Conservation (phyloP, 345 rosid genomes). For the Rhodamnia rubescens region DNA sequence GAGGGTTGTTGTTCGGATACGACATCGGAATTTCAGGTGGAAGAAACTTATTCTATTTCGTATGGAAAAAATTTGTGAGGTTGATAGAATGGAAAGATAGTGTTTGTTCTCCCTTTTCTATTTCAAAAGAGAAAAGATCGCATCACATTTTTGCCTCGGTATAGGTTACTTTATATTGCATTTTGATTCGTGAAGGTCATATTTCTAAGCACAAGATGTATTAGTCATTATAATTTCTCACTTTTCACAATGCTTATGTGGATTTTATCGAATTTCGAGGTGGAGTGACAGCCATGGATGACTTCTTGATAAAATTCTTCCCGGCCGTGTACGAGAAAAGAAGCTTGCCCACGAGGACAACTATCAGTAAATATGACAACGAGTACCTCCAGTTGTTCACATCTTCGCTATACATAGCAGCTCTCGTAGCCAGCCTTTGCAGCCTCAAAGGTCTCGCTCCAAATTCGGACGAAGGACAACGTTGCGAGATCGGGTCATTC, state of each 20-base stretch:
- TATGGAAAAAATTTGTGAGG: background rate
- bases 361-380: slow-evolving; percentile 14
- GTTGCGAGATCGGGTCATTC: background rate
- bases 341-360: slow-evolving; percentile 8
- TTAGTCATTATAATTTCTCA: background rate
- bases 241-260: background rate
- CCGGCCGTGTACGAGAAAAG: slow-evolving; percentile 1
- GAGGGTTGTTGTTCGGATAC: slow-evolving; percentile 29
- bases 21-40: slow-evolving; percentile 49
- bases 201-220: background rate
- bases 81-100: background rate
- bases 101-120: background rate
- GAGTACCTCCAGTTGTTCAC: slow-evolving; percentile 14
- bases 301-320: slow-evolving; percentile 12
- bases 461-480: slow-evolving; percentile 7
- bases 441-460: slow-evolving; percentile 4
- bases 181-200: background rate
- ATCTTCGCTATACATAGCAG: slow-evolving; percentile 11
- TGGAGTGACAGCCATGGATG: slow-evolving; percentile 19
- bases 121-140: background rate
- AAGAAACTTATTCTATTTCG: background rate
- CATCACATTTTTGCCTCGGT: background rate
- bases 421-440: slow-evolving; percentile 7
- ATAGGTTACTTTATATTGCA: background rate
- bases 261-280: background rate